Evolutionary conservation across 2,329 filamentous ascomycete genomes (phyloP).

Genomic region (Tolypocladium tundrense): DNA sequence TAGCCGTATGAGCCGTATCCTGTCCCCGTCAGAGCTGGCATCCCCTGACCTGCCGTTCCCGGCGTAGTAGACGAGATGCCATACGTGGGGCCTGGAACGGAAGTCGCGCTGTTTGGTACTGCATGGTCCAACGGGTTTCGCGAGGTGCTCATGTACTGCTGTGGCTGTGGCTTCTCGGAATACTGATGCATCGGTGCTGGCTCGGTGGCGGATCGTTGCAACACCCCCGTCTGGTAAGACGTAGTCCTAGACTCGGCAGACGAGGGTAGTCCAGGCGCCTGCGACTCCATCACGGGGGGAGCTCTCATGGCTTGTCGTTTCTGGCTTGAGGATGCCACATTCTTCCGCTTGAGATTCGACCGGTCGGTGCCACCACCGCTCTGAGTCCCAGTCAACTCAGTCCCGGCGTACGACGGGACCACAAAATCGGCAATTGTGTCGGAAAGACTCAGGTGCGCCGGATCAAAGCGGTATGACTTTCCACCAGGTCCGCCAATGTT

Average conservation of each 20-base stretch:
- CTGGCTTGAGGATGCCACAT: not conserved
- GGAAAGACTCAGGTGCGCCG: conserved; percentile 60
- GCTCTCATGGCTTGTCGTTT: not conserved
- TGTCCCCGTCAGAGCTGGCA: conserved; percentile 1
- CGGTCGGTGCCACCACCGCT: conserved; percentile 16
- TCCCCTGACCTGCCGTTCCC: not conserved
- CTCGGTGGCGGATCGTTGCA: not conserved
- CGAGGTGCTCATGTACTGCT: not conserved
- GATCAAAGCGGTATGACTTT: conserved; percentile 55
- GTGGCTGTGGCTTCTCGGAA: not conserved
- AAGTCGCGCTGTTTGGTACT: not conserved
- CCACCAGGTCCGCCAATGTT: conserved; percentile 48
- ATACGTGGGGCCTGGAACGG: conserved; percentile 8
- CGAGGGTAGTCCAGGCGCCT: not conserved
- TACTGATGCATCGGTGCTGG: not conserved
- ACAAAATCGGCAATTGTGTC: conserved; percentile 55
- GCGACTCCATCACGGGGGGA: not conserved
- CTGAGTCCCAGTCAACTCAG: conserved; percentile 36
- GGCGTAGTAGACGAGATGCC: conserved; percentile 6
- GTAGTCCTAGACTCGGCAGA: not conserved
- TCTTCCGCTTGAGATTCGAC: conserved; percentile 13
- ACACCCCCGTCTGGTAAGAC: not conserved
- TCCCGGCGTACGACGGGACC: conserved; percentile 42
- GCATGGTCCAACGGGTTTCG: not conserved
- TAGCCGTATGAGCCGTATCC: conserved; percentile 25